A percentile compares a stretch with the other conserved stretches of the same genome.
These are phyloP conservation scores for Didymella lethalis DNA, from an alignment of 2,329 filamentous ascomycete species.

Conservation along the genomic window DNA sequence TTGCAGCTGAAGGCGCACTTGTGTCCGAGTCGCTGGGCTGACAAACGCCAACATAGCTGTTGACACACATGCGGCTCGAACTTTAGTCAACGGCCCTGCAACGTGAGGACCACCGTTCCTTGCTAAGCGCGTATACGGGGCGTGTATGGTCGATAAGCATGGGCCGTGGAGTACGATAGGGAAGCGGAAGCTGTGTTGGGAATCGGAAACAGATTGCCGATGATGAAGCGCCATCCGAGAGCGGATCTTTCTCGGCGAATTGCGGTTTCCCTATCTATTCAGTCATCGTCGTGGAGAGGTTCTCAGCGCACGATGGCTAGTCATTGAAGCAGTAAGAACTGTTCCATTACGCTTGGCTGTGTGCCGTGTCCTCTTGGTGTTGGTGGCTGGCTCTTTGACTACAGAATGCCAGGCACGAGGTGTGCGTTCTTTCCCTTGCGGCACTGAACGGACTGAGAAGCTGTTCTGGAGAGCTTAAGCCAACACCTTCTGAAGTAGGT, in stretches of 20 bases:
- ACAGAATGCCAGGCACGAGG: not conserved
- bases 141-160: slow-evolving; percentile 18
- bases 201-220: slow-evolving; percentile 9
- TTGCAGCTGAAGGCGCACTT: slow-evolving; percentile 6
- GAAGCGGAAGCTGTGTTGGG: not conserved
- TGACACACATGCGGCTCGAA: slow-evolving; percentile 26
- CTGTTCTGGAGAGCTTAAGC: not conserved
- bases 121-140: slow-evolving; percentile 7
- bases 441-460: not conserved
- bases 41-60: slow-evolving; percentile 6
- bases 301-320: not conserved
- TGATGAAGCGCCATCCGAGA: slow-evolving; percentile 10
- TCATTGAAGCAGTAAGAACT: not conserved
- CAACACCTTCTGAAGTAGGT: not conserved
- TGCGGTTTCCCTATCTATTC: slow-evolving; percentile 1
- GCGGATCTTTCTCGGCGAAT: slow-evolving; percentile 2
- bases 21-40: not conserved
- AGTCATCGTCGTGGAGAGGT: not conserved
- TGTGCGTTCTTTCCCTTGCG: not conserved
- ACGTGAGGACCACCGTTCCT: not conserved
- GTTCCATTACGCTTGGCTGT: not conserved
- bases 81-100: slow-evolving; percentile 19
- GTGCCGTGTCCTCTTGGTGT: not conserved
- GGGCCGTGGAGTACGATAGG: slow-evolving; percentile 7
- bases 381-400: not conserved